phyloP scores from a whole-genome alignment of 2,329 filamentous ascomycete genomes.

The Coniochaeta ligniaria region DNA sequence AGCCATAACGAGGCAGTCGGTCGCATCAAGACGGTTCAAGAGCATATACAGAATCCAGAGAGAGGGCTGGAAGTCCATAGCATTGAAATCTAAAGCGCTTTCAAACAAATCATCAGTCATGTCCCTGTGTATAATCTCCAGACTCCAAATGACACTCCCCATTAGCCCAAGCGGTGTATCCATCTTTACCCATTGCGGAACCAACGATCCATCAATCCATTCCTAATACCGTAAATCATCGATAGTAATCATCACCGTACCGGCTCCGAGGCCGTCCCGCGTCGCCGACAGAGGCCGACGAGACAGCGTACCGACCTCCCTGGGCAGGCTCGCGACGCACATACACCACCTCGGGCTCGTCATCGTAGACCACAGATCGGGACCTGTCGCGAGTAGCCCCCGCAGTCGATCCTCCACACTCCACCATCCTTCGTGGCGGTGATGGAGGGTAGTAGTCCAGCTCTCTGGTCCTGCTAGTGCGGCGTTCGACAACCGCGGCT shows the following conservation, averaged over 20 bases:
- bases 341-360: constrained; percentile 4
- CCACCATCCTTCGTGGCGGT: constrained; percentile 1
- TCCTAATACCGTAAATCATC: not conserved
- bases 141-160: not conserved
- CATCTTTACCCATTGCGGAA: not conserved
- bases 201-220: not conserved
- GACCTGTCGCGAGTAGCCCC: constrained; percentile 1
- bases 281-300: constrained; percentile 5
- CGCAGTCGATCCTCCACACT: not conserved
- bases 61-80: not conserved
- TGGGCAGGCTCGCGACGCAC: constrained; percentile 1
- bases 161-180: too few relatives aligned
- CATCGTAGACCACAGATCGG: not conserved
- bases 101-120: not conserved
- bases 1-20: not conserved
- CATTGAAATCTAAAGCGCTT: not conserved
- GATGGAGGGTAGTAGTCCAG: constrained; percentile 6
- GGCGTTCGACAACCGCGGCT: not conserved
- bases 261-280: constrained; percentile 1
- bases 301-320: not conserved
- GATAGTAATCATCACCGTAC: constrained; percentile 5
- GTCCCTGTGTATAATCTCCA: not conserved
- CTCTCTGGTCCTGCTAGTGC: not conserved
- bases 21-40: not conserved
- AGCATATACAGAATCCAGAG: not conserved